Conservation (phyloP, 2,329 filamentous ascomycete genomes). For the Metarhizium album region DNA sequence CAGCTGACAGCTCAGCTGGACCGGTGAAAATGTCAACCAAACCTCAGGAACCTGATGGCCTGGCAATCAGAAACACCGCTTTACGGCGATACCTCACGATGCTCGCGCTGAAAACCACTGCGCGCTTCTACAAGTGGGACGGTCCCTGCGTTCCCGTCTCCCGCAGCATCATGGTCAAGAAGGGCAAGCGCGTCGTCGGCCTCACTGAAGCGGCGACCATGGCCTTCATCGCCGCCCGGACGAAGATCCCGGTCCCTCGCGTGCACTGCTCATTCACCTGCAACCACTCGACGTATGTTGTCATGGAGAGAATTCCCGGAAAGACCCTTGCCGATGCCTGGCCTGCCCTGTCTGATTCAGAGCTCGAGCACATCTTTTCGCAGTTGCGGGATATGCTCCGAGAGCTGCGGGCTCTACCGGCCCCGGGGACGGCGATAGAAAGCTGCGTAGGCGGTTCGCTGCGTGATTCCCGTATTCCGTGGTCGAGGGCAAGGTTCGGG, state of each 20-base stretch:
- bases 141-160: neutral
- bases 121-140: neutral
- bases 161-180: neutral
- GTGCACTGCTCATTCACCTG: conserved; percentile 23
- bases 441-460: conserved; percentile 18
- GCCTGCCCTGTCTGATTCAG: conserved; percentile 6
- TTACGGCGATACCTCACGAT: neutral
- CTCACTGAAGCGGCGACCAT: conserved; percentile 15
- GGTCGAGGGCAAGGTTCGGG: conserved; percentile 13
- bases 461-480: conserved; percentile 17
- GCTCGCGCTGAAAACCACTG: neutral
- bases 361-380: conserved; percentile 8
- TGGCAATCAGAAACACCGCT: neutral
- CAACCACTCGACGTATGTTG: conserved; percentile 29
- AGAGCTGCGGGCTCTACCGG: conserved; percentile 14
- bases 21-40: neutral
- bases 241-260: conserved; percentile 12
- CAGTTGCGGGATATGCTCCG: conserved; percentile 14
- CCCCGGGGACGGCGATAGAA: conserved; percentile 10
- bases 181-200: neutral
- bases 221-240: conserved; percentile 11
- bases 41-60: too few species aligned
- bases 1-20: too few species aligned
- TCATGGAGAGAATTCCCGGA: conserved; percentile 30
- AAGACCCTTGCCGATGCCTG: conserved; percentile 9